phyloP scores from a whole-genome alignment of 2,329 filamentous ascomycete species.

The Fusarium sp. region DNA sequence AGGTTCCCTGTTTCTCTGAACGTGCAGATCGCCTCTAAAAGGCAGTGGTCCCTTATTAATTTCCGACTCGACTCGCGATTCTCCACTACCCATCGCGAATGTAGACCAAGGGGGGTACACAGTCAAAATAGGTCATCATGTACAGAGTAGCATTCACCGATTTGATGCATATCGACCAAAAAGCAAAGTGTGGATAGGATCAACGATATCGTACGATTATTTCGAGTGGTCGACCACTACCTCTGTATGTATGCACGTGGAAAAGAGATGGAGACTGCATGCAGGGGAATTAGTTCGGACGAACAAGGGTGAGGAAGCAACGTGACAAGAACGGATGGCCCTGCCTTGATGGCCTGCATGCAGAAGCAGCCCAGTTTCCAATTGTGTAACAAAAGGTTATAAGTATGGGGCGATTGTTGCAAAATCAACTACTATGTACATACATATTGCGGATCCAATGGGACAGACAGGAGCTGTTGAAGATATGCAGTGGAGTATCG shows the following conservation, averaged over 20 bases:
- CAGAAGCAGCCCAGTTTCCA: not conserved
- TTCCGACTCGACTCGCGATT: slow-evolving; percentile 18
- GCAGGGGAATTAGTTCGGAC: slow-evolving; percentile 21
- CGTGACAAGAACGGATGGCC: slow-evolving; percentile 8
- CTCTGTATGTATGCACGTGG: slow-evolving; percentile 25
- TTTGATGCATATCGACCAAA: not conserved
- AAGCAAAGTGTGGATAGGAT: not conserved
- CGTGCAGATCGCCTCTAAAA: slow-evolving; percentile 7
- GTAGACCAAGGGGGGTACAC: not conserved
- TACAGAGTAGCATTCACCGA: not conserved
- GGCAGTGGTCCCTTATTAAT: slow-evolving; percentile 37
- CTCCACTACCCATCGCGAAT: slow-evolving; percentile 10
- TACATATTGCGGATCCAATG: not conserved
- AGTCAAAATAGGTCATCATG: not conserved
- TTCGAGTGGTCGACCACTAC: slow-evolving; percentile 10
- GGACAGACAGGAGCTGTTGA: not conserved
- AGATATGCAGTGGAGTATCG: not conserved
- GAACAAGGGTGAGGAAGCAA: slow-evolving; percentile 17
- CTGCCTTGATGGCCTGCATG: not conserved
- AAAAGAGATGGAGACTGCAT: slow-evolving; percentile 4
- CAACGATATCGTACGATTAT: slow-evolving; percentile 29
- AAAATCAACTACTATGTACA: not conserved
- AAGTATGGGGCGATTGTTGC: not conserved
- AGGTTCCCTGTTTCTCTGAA: slow-evolving; percentile 2
- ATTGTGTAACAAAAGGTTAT: not conserved